A percentile compares a stretch with the other conserved stretches of the same genome.
Evolutionary conservation across 129 eudicot species (phyloP).

Genomic region (Rutidosis leptorrhynchoides): DNA sequence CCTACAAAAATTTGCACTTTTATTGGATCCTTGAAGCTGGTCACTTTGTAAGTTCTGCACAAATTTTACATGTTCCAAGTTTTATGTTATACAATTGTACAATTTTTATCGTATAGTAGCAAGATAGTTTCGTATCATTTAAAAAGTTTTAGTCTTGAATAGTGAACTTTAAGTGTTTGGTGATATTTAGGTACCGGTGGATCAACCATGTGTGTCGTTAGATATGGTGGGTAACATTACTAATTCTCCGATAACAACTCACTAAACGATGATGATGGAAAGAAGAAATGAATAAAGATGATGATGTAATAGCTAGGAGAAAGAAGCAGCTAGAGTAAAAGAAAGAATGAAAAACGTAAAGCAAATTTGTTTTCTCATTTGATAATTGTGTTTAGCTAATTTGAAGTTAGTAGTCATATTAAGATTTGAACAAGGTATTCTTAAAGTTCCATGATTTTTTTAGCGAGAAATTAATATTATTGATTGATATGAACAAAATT

Average conservation of each 20-base stretch:
- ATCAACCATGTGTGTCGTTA: slow-evolving; percentile 48
- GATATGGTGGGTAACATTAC: slow-evolving; percentile 51
- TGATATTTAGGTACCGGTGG: slow-evolving; percentile 39
- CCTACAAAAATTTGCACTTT: slow-evolving; percentile 45
- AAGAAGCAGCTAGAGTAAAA: background rate
- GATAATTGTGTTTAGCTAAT: background rate
- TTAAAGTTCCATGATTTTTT: background rate
- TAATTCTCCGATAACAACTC: slow-evolving; percentile 33
- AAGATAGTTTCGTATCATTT: background rate
- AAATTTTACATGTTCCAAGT: background rate
- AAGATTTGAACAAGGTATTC: slow-evolving; percentile 4
- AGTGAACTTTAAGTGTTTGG: background rate
- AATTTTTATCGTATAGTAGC: background rate
- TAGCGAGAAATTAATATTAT: too few relatives aligned
- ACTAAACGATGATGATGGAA: background rate
- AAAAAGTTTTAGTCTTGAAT: background rate
- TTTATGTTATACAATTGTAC: background rate
- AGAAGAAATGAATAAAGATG: slow-evolving; percentile 4
- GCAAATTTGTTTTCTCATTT: background rate
- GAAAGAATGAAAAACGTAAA: background rate
- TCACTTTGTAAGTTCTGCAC: slow-evolving; percentile 50
- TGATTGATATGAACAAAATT: too few relatives aligned
- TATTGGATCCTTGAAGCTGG: slow-evolving; percentile 63
- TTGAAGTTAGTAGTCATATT: background rate
- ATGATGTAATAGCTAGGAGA: background rate